Evolutionary conservation across 768 basidiomycete genomes (phyloP).

Genomic region (Kwoniella europaea): DNA sequence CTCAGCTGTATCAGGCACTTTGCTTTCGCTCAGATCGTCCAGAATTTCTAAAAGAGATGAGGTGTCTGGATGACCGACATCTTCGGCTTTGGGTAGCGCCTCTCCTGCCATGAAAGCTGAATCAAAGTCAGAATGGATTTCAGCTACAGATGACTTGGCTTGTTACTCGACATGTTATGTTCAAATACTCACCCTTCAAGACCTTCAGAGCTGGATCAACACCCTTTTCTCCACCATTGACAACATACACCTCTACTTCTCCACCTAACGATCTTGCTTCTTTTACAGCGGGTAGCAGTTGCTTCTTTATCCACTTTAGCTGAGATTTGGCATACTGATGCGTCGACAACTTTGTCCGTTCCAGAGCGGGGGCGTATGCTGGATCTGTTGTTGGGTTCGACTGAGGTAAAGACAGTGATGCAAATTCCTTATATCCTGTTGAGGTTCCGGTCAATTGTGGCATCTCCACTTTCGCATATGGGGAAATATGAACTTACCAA

Average conservation of each 20-base stretch:
- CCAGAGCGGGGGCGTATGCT: constrained; percentile 66
- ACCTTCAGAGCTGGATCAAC: constrained; percentile 73
- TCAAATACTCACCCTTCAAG: constrained; percentile 40
- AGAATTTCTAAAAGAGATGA: constrained; percentile 29
- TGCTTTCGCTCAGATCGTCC: neutral
- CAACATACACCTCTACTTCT: constrained; percentile 47
- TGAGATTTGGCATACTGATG: constrained; percentile 90
- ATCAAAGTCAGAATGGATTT: neutral
- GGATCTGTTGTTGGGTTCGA: constrained; percentile 33
- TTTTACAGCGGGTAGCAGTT: constrained; percentile 75
- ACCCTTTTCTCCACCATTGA: constrained; percentile 62
- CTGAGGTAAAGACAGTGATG: constrained; percentile 63
- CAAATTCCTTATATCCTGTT: constrained; percentile 90
- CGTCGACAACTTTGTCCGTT: constrained; percentile 83
- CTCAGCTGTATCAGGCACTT: constrained; percentile 46
- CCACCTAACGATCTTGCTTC: constrained; percentile 61
- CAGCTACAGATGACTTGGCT: neutral
- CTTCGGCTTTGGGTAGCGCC: constrained; percentile 65
- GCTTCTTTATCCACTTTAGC: constrained; percentile 88
- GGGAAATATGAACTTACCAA: constrained; percentile 64
- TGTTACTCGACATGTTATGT: neutral
- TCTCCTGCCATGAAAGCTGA: constrained; percentile 57
- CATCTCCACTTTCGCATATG: neutral
- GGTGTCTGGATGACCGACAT: constrained; percentile 40
- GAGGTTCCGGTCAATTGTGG: neutral